phyloP scores from a whole-genome alignment of 495 filamentous ascomycete genomes.

The Podospora bellae-mahoneyi region DNA sequence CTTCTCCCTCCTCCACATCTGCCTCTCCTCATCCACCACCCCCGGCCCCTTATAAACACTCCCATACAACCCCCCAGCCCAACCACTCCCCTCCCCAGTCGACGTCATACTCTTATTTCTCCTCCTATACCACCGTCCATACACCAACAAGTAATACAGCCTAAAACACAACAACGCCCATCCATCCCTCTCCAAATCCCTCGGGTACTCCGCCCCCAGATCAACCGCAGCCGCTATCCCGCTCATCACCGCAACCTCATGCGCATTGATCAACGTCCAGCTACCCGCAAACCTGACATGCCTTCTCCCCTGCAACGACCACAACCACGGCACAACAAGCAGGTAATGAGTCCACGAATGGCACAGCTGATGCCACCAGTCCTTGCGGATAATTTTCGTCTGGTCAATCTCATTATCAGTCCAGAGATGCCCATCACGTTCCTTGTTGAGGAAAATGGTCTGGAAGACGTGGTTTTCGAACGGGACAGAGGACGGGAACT shows the following conservation, averaged over 20 bases:
- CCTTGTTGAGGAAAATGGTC: slow-evolving; percentile 76
- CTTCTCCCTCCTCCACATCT: slow-evolving; percentile 48
- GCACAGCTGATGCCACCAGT: slow-evolving; percentile 87
- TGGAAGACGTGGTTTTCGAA: slow-evolving; percentile 67
- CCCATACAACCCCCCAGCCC: slow-evolving; percentile 51
- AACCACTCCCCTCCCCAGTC: slow-evolving; percentile 33
- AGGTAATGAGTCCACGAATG: slow-evolving; percentile 79
- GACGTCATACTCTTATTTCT: slow-evolving; percentile 22
- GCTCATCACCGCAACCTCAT: slow-evolving; percentile 74
- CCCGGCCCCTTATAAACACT: slow-evolving; percentile 54
- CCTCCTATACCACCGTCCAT: slow-evolving; percentile 41
- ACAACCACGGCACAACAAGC: slow-evolving; percentile 73
- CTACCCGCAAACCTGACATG: slow-evolving; percentile 65
- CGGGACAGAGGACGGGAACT: slow-evolving; percentile 56
- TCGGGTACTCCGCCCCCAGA: slow-evolving; percentile 71
- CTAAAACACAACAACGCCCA: slow-evolving; percentile 42
- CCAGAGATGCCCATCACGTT: slow-evolving; percentile 60
- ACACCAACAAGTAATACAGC: slow-evolving; percentile 41
- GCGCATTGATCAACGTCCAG: slow-evolving; percentile 85
- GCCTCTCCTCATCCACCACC: slow-evolving; percentile 42
- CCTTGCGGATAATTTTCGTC: slow-evolving; percentile 63
- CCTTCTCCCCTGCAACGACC: slow-evolving; percentile 71
- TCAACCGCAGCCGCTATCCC: slow-evolving; percentile 76
- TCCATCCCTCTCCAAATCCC: slow-evolving; percentile 40
- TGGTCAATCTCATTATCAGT: slow-evolving; percentile 66